Conservation (phyloP, 331 rosid genomes). For the Prunus yedoensis region DNA sequence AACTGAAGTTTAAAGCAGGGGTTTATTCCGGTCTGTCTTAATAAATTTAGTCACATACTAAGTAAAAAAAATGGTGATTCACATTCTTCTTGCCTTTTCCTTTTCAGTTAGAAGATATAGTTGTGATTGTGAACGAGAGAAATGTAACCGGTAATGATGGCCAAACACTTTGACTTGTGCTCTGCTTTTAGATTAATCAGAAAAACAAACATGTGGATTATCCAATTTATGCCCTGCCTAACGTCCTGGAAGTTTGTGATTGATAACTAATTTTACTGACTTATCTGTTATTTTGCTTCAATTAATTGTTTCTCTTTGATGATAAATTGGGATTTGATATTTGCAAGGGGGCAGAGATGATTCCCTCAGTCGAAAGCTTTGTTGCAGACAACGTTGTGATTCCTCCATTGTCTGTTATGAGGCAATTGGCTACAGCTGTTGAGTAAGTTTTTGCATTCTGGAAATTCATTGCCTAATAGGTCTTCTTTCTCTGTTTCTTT, state of each 20-base stretch:
- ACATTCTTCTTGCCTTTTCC: not conserved
- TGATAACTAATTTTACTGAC: constrained; percentile 5
- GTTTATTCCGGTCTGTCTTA: not conserved
- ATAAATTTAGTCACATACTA: not conserved
- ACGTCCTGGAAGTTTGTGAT: constrained; percentile 14
- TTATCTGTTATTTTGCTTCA: constrained; percentile 7
- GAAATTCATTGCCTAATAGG: not conserved
- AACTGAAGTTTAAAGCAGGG: not conserved
- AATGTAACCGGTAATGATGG: not conserved
- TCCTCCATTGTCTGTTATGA: constrained; percentile 72
- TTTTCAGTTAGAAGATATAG: not conserved
- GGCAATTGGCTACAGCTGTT: constrained; percentile 81
- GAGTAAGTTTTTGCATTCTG: constrained; percentile 63
- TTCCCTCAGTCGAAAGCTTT: constrained; percentile 75
- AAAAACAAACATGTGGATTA: constrained; percentile 7
- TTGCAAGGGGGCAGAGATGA: constrained; percentile 60
- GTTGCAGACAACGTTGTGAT: constrained; percentile 56
- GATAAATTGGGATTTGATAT: constrained; percentile 28
- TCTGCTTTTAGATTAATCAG: constrained; percentile 20
- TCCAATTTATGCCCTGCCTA: not conserved
- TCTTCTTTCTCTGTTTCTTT: constrained; percentile 19
- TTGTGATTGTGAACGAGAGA: not conserved
- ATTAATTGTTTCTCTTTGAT: constrained; percentile 15
- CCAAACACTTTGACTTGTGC: not conserved
- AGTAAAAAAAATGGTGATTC: not conserved